Evolutionary conservation across 2,329 filamentous ascomycete genomes (phyloP), one percentile per base, ranked within the genome.

Genomic region (Zalaria obscura): DNA sequence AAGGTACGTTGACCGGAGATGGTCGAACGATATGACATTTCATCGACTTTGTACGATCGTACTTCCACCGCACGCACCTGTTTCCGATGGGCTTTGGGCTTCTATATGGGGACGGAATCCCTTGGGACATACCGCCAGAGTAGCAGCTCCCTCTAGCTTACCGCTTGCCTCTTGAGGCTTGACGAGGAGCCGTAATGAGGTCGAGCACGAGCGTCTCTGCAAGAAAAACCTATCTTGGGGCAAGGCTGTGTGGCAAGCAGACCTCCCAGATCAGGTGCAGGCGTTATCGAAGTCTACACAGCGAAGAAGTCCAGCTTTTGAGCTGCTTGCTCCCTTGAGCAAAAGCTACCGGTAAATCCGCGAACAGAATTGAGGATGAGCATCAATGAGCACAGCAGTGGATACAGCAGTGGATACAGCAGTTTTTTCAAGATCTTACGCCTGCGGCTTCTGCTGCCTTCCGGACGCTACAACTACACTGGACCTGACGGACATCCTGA

Each of bases 1-100:
- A 96, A 98, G 91, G 91, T 98, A 98, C 93, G 91, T 98, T 87
- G 83, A 87, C 79, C 73, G 76, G 82, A 72, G 80, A 44, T 47
- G 54, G 61, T 58, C 61, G 55, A 60, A 54, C 62, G 61, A 61
- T 53, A 48, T 44, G 43, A 42, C 42, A 43, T 55, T 53, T 50
- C 48, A 46, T 43, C 40, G 46, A 44, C 44, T 48, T 43, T 51
- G 55, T 50, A 27, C 44, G 39, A 41, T 44, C 36, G 26, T 41
- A 44, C 39, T 39, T 44, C n/a, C 8, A n/a, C 25, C 35, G 27
- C 39, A 31, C 25, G 38, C 7, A 32, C 7, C n/a, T n/a, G 7
- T 32, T n/a, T 32, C 29, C 29, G 7, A 7, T 32, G 18, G 18
- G 18, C 18, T 18, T 18, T 18, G 18, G 29, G 29, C 7, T 32